Evolutionary conservation across 805 yeast genomes (phyloP).

Genomic region (Candida maesae): DNA sequence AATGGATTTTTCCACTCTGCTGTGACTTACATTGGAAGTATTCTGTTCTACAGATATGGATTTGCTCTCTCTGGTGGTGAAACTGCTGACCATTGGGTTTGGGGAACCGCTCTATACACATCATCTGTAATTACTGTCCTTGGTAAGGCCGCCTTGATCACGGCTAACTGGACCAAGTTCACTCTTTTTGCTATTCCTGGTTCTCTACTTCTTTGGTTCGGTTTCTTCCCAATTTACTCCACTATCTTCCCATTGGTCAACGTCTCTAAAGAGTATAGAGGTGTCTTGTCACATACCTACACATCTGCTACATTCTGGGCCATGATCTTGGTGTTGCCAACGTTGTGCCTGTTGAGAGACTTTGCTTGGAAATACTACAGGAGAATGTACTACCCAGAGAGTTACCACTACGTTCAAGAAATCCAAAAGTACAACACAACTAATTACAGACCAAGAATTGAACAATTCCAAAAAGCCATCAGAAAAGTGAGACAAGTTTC

Average conservation of each 20-base stretch:
- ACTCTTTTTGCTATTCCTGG: slow-evolving; percentile 94
- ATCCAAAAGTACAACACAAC: slow-evolving; percentile 93
- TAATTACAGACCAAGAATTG: slow-evolving; percentile 93
- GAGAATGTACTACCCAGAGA: slow-evolving; percentile 86
- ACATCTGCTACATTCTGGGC: slow-evolving; percentile 84
- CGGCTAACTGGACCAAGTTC: slow-evolving; percentile 93
- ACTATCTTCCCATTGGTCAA: slow-evolving; percentile 76
- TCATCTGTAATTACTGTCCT: slow-evolving; percentile 83
- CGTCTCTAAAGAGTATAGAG: slow-evolving; percentile 81
- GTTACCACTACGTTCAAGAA: slow-evolving; percentile 94
- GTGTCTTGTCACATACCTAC: slow-evolving; percentile 72
- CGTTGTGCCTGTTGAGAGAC: slow-evolving; percentile 79
- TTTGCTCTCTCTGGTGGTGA: slow-evolving; percentile 63
- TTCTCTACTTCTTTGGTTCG: slow-evolving; percentile 78
- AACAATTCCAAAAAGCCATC: slow-evolving; percentile 94
- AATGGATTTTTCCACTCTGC: slow-evolving; percentile 96
- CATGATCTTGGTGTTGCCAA: slow-evolving; percentile 67
- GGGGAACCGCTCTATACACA: slow-evolving; percentile 91
- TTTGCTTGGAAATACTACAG: slow-evolving; percentile 92
- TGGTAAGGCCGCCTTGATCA: slow-evolving; percentile 91
- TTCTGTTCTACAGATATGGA: slow-evolving; percentile 65
- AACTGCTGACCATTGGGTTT: slow-evolving; percentile 84
- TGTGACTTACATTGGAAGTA: slow-evolving; percentile 70
- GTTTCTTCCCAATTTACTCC: slow-evolving; percentile 84
- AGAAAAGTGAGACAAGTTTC: slow-evolving; percentile 97